These are phyloP conservation scores for Mortierella sp. DNA, from an alignment of 371 early-diverging fungal species.

Conservation along the genomic window DNA sequence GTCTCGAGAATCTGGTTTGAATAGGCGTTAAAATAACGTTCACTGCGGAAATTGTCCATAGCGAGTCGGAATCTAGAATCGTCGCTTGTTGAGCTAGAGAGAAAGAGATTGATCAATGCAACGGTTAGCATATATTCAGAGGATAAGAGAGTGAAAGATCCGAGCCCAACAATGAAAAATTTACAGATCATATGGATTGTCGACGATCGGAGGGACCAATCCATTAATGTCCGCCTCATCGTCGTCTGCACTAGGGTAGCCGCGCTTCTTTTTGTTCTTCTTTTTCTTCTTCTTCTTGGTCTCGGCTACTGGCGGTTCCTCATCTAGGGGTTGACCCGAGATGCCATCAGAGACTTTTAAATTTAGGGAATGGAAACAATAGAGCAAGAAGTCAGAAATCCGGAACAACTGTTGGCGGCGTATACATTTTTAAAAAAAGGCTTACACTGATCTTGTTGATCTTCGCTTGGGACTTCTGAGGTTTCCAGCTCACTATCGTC, in stretches of 20 bases:
- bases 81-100: constrained; percentile 8
- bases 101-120: neutral
- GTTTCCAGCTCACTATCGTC: neutral
- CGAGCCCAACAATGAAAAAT: neutral
- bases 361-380: neutral
- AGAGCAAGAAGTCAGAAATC: neutral
- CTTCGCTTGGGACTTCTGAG: neutral
- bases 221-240: constrained; percentile 16
- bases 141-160: neutral
- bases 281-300: constrained; percentile 30
- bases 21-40: constrained; percentile 21
- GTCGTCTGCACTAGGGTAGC: constrained; percentile 25
- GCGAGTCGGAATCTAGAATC: constrained; percentile 39
- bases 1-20: constrained; percentile 29
- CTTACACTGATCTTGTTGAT: neutral
- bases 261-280: constrained; percentile 20
- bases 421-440: neutral
- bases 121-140: too few relatives aligned
- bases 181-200: constrained; percentile 30
- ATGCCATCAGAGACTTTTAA: neutral
- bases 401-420: neutral
- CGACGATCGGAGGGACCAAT: neutral
- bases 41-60: constrained; percentile 44
- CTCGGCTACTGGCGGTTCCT: constrained; percentile 5
- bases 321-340: neutral